Evolutionary conservation across 371 early-diverging fungal species (phyloP).

Genomic region (Funneliformis caledonium): DNA sequence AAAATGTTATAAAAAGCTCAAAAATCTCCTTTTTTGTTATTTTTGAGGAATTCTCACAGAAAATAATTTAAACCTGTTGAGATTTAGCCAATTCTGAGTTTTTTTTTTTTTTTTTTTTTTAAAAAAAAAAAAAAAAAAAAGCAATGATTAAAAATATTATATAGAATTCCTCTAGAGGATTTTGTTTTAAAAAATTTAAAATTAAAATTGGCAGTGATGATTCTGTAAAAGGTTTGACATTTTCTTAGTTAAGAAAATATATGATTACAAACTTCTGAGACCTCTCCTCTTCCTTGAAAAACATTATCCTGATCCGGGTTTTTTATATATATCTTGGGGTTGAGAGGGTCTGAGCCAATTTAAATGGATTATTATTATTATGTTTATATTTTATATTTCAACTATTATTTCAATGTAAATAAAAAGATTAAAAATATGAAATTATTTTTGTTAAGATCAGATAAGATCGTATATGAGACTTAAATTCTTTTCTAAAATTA

Average conservation of each 20-base stretch:
- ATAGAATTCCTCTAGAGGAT: not conserved
- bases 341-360: not conserved
- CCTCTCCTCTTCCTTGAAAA: not conserved
- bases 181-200: not conserved
- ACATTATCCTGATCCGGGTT: not conserved
- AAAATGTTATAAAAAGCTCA: too few relatives aligned
- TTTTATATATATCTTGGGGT: not conserved
- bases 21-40: too few relatives aligned
- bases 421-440: too few relatives aligned
- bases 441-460: too few relatives aligned
- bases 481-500: too few relatives aligned
- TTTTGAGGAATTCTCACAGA: not conserved
- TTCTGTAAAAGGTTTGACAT: not conserved
- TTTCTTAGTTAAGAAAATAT: not conserved
- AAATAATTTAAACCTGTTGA: not conserved
- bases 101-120: not conserved
- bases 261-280: not conserved
- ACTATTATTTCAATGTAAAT: too few relatives aligned
- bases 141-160: not conserved
- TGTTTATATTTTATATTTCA: too few relatives aligned
- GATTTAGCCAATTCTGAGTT: not conserved
- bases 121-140: not conserved
- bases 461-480: too few relatives aligned
- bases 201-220: not conserved
- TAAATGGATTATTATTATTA: not conserved